Evolutionary conservation across 768 basidiomycete genomes (phyloP).

Genomic region (Naganishia kalamii): DNA sequence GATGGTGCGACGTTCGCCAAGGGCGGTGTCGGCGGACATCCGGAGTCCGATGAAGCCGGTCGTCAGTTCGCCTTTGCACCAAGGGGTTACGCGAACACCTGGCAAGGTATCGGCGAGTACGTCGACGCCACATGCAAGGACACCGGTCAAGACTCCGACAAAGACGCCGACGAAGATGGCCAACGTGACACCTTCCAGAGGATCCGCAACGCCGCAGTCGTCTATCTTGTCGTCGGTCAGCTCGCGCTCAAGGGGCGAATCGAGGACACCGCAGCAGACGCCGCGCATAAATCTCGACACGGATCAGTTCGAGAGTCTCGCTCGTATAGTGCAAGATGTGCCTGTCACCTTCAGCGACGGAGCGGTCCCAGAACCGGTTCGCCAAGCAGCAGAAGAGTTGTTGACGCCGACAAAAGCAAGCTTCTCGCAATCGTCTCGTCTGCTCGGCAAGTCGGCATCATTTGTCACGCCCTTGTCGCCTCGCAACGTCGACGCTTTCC

Average conservation of each 20-base stretch:
- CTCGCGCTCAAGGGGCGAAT: not conserved
- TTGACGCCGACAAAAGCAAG: not conserved
- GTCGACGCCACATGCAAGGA: not conserved
- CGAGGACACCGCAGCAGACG: not conserved
- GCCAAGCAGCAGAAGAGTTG: not conserved
- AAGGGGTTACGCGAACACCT: not conserved
- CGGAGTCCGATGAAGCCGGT: no score
- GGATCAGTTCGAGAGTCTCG: not conserved
- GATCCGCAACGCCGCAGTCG: not conserved
- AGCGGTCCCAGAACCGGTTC: not conserved
- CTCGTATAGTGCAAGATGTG: not conserved
- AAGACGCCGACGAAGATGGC: not conserved
- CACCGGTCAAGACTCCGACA: not conserved
- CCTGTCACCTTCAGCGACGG: conserved; percentile 1
- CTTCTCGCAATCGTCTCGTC: not conserved
- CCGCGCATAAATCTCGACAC: not conserved
- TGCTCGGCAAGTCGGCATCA: not conserved
- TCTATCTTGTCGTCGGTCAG: not conserved
- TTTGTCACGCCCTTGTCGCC: not conserved
- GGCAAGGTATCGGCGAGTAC: not conserved
- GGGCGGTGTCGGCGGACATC: no score
- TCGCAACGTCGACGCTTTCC: not conserved
- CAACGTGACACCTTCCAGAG: not conserved
- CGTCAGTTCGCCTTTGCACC: not conserved
- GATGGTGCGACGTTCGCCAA: not conserved